Conservation (phyloP, 495 filamentous ascomycete species). For the Mytilinidion resinicola region DNA sequence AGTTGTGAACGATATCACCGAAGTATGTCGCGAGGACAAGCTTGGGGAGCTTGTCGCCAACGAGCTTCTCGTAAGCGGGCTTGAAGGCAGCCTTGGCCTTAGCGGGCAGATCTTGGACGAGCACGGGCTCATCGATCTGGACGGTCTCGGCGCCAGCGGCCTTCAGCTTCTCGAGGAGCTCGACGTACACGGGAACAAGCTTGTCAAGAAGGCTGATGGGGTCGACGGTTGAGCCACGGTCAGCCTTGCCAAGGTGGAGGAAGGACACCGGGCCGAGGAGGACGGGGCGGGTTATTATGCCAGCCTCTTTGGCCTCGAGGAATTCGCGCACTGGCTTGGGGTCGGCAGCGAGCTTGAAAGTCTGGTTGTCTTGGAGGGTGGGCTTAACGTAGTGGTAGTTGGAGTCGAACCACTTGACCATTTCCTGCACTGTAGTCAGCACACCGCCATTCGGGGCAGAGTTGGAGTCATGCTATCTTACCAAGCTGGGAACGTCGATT, state of each 20-base stretch:
- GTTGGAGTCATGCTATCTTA: slow-evolving; percentile 23
- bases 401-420: slow-evolving; percentile 99
- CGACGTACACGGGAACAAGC: slow-evolving; percentile 84
- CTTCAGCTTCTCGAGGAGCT: slow-evolving; percentile 88
- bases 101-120: slow-evolving; percentile 82
- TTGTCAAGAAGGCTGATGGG: slow-evolving; percentile 89
- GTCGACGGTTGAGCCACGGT: slow-evolving; percentile 83
- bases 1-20: slow-evolving; percentile 98
- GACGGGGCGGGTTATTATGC: slow-evolving; percentile 86
- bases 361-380: slow-evolving; percentile 90
- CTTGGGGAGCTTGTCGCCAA: slow-evolving; percentile 70
- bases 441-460: background rate
- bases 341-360: slow-evolving; percentile 76
- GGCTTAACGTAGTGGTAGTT: slow-evolving; percentile 99
- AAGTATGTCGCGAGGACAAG: slow-evolving; percentile 93
- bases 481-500: slow-evolving; percentile 84
- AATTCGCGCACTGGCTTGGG: slow-evolving; percentile 94
- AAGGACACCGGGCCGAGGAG: slow-evolving; percentile 94
- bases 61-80: slow-evolving; percentile 87
- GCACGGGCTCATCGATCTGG: slow-evolving; percentile 95
- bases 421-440: slow-evolving; percentile 53
- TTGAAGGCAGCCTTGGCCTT: slow-evolving; percentile 96
- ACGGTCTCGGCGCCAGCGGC: slow-evolving; percentile 88
- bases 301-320: slow-evolving; percentile 93
- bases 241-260: slow-evolving; percentile 91